Base-by-base conservation (phyloP, 306 rosid species). In the Phaseolus lunatus region DNA sequence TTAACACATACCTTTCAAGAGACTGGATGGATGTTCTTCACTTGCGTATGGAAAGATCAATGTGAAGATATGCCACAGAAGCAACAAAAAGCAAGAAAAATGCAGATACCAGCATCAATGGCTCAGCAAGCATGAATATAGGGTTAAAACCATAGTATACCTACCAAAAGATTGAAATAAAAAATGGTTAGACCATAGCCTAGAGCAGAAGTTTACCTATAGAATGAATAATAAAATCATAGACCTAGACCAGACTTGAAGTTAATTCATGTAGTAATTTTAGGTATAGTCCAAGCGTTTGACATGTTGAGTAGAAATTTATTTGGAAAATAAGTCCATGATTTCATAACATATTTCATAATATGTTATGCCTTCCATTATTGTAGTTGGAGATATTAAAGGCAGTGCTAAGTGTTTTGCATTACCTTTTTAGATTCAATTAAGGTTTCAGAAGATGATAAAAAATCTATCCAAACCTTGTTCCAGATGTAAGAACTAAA, bases 111-210 rank as follows among this genome's bases (percentile, higher is more conserved):
- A 95, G 85, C 99, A 95, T 92, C 37, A 95, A 78, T 33, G 99
- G 99, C 85, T 95, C 97, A 15, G 97, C 99, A 69, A 95, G 90
- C 99, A 95, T 92, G 84, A 92, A 95, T 45, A 92, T 73, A 20
- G 97, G 97, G 82, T 89, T 90, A 77, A 92, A 95, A 68, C 48
- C 88, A 89, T 95, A 95, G 92, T 90, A 84, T 22, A 95, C 96
- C 99, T 95, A 86, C 65, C 58, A 53, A 74, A 33, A 80, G 76
- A 37, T 37, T 10, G 20, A 27, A 45, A 73, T 8, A 33, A 74
- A 63, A 5, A 57, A 77, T 4, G 63, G 81, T 85, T 78, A 75
- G 73, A 67, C 62, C 53, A 52, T 48, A 8, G 56, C 16, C 47
- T 19, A 27, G 56, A 57, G 71, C 64, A 58, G 24, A 58, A 23